phyloP scores from a whole-genome alignment of 2,329 filamentous ascomycete genomes.

The Diaporthe nobilis region DNA sequence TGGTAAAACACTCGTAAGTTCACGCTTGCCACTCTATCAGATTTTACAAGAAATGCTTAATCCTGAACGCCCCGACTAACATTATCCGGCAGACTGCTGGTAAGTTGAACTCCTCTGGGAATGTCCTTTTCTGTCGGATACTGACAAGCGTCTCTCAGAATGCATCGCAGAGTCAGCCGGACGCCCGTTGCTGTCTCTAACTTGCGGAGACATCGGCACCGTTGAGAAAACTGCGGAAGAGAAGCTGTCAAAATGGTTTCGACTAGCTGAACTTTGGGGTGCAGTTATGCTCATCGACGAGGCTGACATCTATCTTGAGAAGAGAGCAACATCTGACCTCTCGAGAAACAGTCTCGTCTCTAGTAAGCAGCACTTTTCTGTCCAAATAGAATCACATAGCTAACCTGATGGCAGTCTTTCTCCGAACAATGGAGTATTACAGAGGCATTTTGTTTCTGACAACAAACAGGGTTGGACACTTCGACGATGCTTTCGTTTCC shows the following conservation, averaged over 20 bases:
- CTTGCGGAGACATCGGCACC: constrained; percentile 42
- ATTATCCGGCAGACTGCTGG: neutral
- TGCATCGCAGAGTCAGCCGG: constrained; percentile 45
- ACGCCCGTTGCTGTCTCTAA: constrained; percentile 43
- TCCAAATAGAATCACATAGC: too few species aligned
- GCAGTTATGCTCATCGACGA: constrained; percentile 46
- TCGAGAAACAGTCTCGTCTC: constrained; percentile 47
- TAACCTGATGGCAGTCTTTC: constrained; percentile 42
- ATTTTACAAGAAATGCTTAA: too few species aligned
- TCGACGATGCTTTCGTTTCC: constrained; percentile 56
- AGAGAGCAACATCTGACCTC: constrained; percentile 43
- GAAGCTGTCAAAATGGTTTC: neutral
- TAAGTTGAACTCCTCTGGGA: neutral
- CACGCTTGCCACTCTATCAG: fast-evolving
- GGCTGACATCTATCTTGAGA: constrained; percentile 48
- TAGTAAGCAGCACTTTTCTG: constrained; percentile 39
- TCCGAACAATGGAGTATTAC: constrained; percentile 48
- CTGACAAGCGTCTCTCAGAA: constrained; percentile 35
- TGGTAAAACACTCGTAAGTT: constrained; percentile 44
- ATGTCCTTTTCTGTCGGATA: neutral
- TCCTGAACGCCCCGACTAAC: too few species aligned
- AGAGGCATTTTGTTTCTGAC: constrained; percentile 48
- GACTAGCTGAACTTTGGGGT: constrained; percentile 4
- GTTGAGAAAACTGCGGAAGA: neutral
- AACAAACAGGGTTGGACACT: constrained; percentile 50